A percentile compares a stretch with the other conserved stretches of the same genome.
Evolutionary conservation across 768 basidiomycete genomes (phyloP).

Genomic region (Boletus fagicola): DNA sequence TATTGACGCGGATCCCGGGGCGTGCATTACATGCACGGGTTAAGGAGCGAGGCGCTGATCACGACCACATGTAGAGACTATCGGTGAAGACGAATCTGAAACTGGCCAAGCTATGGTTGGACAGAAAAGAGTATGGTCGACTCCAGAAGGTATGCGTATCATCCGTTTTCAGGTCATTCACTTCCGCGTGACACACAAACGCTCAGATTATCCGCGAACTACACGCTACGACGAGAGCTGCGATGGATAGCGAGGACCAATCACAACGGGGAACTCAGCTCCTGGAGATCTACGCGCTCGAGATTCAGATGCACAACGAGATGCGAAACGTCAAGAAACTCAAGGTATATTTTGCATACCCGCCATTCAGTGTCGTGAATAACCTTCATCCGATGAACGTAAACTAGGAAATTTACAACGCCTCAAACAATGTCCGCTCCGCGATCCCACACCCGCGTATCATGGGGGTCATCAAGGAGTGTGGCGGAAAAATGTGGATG

Average conservation of each 20-base stretch:
- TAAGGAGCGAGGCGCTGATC: not conserved
- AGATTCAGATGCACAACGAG: conserved; percentile 99
- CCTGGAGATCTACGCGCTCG: conserved; percentile 95
- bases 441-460: conserved; percentile 98
- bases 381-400: conserved; percentile 1
- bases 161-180: not conserved
- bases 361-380: not conserved
- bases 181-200: not conserved
- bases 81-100: conserved; percentile 97
- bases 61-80: conserved; percentile 56
- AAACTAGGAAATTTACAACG: conserved; percentile 94
- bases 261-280: conserved; percentile 94
- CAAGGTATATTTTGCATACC: conserved; percentile 51
- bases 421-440: conserved; percentile 86
- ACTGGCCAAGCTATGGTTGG: conserved; percentile 95
- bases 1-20: not conserved
- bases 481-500: conserved; percentile 99
- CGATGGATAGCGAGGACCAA: conserved; percentile 70
- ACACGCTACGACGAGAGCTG: conserved; percentile 59
- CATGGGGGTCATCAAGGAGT: conserved; percentile 99
- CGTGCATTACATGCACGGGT: not conserved
- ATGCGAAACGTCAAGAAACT: conserved; percentile 94
- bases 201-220: conserved; percentile 73
- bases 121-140: conserved; percentile 85
- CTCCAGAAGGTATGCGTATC: conserved; percentile 63